A percentile compares a stretch with the other conserved stretches of the same genome.
Evolutionary conservation across 805 yeast species (phyloP).

Genomic region (Pichia deserticola): DNA sequence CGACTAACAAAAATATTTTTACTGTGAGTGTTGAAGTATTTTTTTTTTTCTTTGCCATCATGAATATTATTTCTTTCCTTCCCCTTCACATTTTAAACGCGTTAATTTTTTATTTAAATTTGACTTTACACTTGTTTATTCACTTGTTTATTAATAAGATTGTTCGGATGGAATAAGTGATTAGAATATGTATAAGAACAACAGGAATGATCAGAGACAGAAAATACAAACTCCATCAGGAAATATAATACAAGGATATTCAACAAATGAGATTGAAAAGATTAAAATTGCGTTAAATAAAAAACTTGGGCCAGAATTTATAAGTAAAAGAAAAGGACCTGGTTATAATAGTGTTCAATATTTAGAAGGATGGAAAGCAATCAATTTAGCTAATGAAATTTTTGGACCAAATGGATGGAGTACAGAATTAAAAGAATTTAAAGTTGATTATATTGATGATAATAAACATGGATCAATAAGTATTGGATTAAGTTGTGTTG

Average conservation of each 20-base stretch:
- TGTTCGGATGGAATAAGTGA: no score
- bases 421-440: conserved; percentile 57
- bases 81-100: no score
- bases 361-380: conserved; percentile 79
- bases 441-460: conserved; percentile 66
- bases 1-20: background rate
- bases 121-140: background rate
- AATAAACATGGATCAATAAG: conserved; percentile 44
- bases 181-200: conserved; percentile 1
- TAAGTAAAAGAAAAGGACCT: conserved; percentile 68
- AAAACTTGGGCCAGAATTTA: conserved; percentile 68
- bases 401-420: conserved; percentile 84
- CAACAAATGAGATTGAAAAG: conserved; percentile 21
- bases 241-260: conserved; percentile 9
- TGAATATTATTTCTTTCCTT: background rate
- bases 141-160: no score
- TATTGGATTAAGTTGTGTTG: conserved; percentile 63
- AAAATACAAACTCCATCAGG: conserved; percentile 2
- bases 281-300: conserved; percentile 26
- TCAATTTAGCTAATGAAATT: conserved; percentile 70
- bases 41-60: background rate
- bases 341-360: conserved; percentile 65
- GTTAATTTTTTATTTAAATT: background rate
- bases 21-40: no score
- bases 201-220: conserved; percentile 6